phyloP scores from a whole-genome alignment of 306 rosid species.

The Betula pendula region DNA sequence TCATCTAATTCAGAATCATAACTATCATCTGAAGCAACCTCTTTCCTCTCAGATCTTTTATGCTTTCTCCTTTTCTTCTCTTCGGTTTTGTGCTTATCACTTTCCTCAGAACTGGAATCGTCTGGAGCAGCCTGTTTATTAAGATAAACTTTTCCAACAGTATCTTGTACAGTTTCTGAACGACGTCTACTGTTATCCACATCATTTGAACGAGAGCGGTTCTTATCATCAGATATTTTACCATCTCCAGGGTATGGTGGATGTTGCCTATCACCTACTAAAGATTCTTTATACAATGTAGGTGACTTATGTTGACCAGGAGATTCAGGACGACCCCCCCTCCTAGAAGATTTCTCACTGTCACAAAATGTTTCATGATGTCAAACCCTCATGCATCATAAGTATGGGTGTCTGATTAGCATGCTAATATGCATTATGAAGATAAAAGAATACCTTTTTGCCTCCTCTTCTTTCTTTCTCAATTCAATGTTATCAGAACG shows the following conservation, averaged over 20 bases:
- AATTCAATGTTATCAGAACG: conserved; percentile 33
- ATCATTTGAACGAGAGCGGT: conserved; percentile 35
- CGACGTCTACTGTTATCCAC: conserved; percentile 30
- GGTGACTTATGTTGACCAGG: conserved; percentile 47
- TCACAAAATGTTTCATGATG: conserved; percentile 27
- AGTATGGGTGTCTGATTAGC: conserved; percentile 15
- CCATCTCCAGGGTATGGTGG: conserved; percentile 42
- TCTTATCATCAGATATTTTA: conserved; percentile 52
- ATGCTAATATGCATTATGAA: conserved; percentile 20
- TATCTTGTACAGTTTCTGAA: conserved; percentile 37
- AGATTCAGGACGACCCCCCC: conserved; percentile 34
- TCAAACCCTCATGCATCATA: conserved; percentile 31
- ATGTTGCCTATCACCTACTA: conserved; percentile 45
- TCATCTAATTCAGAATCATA: conserved; percentile 72
- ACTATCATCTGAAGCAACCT: conserved; percentile 59
- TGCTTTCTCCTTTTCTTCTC: conserved; percentile 71
- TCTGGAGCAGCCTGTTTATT: conserved; percentile 38
- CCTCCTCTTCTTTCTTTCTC: conserved; percentile 46
- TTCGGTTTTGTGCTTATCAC: conserved; percentile 50
- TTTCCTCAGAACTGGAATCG: conserved; percentile 70
- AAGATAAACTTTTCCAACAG: conserved; percentile 42
- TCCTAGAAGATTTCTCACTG: conserved; percentile 53
- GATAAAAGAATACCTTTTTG: conserved; percentile 43
- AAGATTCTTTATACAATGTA: conserved; percentile 35
- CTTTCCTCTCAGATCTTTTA: conserved; percentile 71